Evolutionary conservation across 2,329 filamentous ascomycete species (phyloP), one percentile per base, ranked within the genome.

Genomic region (Nemania serpens): DNA sequence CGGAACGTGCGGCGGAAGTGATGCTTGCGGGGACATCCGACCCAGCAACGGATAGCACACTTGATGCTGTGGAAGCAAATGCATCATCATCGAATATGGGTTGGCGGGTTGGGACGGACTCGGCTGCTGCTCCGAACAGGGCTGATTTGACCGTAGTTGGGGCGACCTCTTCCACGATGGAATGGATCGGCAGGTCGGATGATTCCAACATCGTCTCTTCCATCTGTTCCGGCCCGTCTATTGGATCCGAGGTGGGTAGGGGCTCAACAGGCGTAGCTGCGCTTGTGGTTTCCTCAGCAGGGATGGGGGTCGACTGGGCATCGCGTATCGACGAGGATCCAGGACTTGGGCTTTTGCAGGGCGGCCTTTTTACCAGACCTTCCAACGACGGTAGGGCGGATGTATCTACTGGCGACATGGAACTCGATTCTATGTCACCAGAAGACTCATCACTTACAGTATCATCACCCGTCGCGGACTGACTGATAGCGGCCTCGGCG

Each of bases 41-140:
- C 52, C 73, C 71, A 34, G 75, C 72, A 3, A 74, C 69, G 5
- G 74, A 74, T 12, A 74, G 58, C 17, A 71, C 70, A 53, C 69
- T 75, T 2, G 79, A 75, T 1, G 74, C 70, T 37, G 78, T 69
- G 36, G 78, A 77, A 18, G 74, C 73, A 46, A 76, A 73, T 2
- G 75, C 70, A 43, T 82, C 78, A 9, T 82, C 79, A 11, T 84
- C 82, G 18, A 85, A 66, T n/a, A 85, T 77, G 12, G 79, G 79
- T 59, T 78, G 72, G 37, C 79, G 76, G 36, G 76, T 78, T 6
- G 82, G 77, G 0, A 82, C 82, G 9, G 76, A 76, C 61, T 84
- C 79, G 2, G 82, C 82, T 1, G 78, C 79, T 15, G 79, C 82
- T 49, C 83, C 82, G 36, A 85, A 77, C 41, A 82, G 74, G 6